Evolutionary conservation across 257 asterid species (phyloP), one percentile per base, ranked within the genome.

Genomic region (Nicotiana benthamiana): DNA sequence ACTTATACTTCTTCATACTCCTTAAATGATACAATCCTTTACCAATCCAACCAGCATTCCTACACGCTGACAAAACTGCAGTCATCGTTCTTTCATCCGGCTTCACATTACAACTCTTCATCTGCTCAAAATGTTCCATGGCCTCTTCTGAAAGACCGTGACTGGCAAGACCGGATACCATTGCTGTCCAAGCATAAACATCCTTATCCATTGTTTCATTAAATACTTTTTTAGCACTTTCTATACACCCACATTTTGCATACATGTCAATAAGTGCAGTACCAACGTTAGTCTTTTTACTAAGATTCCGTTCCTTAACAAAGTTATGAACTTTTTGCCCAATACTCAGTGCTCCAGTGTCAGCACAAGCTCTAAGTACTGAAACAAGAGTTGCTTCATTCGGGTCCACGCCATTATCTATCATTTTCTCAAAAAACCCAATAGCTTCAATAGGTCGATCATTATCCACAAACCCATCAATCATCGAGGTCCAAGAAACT

Each of bases 211-310:
- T 22, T 17, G 57, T 80, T 17, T 75, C 81, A 53, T 83, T 32
- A 74, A 83, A 80, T 5, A 63, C 83, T 30, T 43, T 12, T 43
- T 4, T 53, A 6, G 86, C 83, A 53, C 77, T 36, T 26, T 83
- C 86, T 62, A 79, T 63, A 24, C 86, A 77, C 48, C 98, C 98
- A 83, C 97, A 94, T 83, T 94, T 94, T 48, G 98, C 94, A 77
- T 93, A 90, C 98, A 93, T 91, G 82, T 94, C 93, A 28, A 93
- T 84, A 10, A 94, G 96, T 0, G 97, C 93, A 80, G 94, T 93
- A 56, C 32, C 85, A 40, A 83, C 81, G 17, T 83, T 82, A 26
- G 78, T 54, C 26, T 79, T 79, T 63, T 66, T 53, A 20, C 62
- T 43, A 79, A 79, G 22, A 64, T 24, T 0, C 48, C 36, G 54